Evolutionary conservation across 176 grass and related monocot species (phyloP).

Genomic region (Carex myosuroides): DNA sequence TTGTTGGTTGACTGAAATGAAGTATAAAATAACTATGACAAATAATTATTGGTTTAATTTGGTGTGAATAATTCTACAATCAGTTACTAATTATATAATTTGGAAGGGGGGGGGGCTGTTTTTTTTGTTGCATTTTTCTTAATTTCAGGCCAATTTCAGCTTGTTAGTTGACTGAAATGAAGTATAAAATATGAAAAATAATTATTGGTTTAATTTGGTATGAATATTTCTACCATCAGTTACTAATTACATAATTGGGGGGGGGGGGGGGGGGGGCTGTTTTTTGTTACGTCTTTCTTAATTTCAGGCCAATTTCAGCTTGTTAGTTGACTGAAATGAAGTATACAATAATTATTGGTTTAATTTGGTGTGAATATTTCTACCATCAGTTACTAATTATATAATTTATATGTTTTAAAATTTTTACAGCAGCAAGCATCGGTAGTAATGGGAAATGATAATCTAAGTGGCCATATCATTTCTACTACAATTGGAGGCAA

Average conservation of each 20-base stretch:
- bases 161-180: no score
- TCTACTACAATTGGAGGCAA: constrained; percentile 50
- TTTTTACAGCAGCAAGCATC: constrained; percentile 31
- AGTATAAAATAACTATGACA: not conserved
- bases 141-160: no score
- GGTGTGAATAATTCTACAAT: not conserved
- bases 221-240: no score
- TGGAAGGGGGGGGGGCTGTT: no score
- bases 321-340: not conserved
- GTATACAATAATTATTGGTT: not conserved
- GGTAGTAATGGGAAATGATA: constrained; percentile 27
- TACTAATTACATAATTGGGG: no score
- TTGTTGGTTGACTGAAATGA: not conserved
- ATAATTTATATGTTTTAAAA: not conserved
- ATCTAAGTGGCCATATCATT: constrained; percentile 43
- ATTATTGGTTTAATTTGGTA: no score
- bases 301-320: not conserved
- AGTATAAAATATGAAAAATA: no score
- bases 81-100: not conserved
- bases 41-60: not conserved
- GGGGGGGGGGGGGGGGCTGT: no score
- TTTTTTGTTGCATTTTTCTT: not conserved
- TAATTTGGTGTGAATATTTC: not conserved
- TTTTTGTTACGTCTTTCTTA: no score
- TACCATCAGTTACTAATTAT: not conserved